phyloP scores from a whole-genome alignment of 106 monocot genomes.

The Ottelia alismoides region DNA sequence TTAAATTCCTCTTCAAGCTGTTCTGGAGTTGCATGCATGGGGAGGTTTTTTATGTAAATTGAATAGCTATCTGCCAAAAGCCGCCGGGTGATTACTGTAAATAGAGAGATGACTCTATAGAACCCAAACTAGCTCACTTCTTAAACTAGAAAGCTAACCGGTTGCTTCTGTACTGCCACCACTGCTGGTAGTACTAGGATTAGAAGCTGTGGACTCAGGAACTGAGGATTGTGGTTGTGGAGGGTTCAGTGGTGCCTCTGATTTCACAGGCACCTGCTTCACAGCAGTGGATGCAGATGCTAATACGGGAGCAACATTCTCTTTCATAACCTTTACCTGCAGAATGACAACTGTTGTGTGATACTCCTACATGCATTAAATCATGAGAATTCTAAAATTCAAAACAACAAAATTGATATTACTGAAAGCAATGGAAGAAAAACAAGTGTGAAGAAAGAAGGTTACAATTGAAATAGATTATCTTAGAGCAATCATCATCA shows the following conservation, averaged over 20 bases:
- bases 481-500: too few relatives aligned
- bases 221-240: conserved; percentile 18
- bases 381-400: too few relatives aligned
- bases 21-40: conserved; percentile 15
- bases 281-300: conserved; percentile 6
- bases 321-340: conserved; percentile 71
- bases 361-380: too few relatives aligned
- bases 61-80: conserved; percentile 43
- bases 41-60: conserved; percentile 25
- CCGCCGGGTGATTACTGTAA: not conserved
- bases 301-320: conserved; percentile 23
- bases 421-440: too few relatives aligned
- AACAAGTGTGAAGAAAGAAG: too few relatives aligned
- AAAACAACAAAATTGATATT: too few relatives aligned
- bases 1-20: conserved; percentile 26
- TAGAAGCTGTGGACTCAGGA: conserved; percentile 20
- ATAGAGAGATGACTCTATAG: too few relatives aligned
- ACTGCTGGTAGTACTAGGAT: conserved; percentile 27
- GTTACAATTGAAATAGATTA: too few relatives aligned
- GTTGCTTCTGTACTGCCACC: too few relatives aligned
- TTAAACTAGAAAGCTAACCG: too few relatives aligned
- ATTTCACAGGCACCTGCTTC: conserved; percentile 32
- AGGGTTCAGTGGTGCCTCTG: conserved; percentile 34
- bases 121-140: too few relatives aligned
- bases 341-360: too few relatives aligned